Percentiles rank a stretch among this genome's conserved stretches.
These are phyloP conservation scores for Sphaceloma murrayae DNA, from an alignment of 2,329 filamentous ascomycete genomes.

Conservation along the genomic window DNA sequence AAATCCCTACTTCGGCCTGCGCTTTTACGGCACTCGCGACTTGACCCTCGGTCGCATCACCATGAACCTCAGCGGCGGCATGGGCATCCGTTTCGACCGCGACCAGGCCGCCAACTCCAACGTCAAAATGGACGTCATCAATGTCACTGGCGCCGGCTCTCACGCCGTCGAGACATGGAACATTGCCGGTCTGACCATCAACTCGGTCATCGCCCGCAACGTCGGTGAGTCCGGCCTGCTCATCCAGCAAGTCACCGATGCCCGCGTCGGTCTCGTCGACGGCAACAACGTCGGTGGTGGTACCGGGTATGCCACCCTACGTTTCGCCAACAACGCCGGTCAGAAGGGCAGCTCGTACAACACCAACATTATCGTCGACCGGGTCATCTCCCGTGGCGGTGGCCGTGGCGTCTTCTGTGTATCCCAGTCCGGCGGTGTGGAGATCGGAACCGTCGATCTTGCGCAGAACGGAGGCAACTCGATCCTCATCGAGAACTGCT, in stretches of 20 bases:
- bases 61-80: conserved; percentile 45
- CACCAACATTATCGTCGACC: conserved; percentile 46
- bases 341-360: conserved; percentile 41
- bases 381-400: conserved; percentile 47
- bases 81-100: conserved; percentile 51
- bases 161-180: conserved; percentile 53
- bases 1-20: conserved; percentile 48
- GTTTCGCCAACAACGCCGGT: conserved; percentile 50
- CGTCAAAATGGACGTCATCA: conserved; percentile 46
- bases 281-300: conserved; percentile 46
- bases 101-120: conserved; percentile 45
- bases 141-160: conserved; percentile 44
- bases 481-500: conserved; percentile 52
- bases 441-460: conserved; percentile 43
- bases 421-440: conserved; percentile 45
- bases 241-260: conserved; percentile 46
- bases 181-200: conserved; percentile 46
- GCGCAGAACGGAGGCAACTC: conserved; percentile 48
- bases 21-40: conserved; percentile 44
- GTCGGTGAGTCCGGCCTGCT: conserved; percentile 50
- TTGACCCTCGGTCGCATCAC: conserved; percentile 44
- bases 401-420: conserved; percentile 51
- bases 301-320: conserved; percentile 48
- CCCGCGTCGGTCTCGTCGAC: conserved; percentile 45
- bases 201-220: conserved; percentile 44